Base-by-base conservation (phyloP, 495 filamentous ascomycete species). In the Penicillium bovifimosum region DNA sequence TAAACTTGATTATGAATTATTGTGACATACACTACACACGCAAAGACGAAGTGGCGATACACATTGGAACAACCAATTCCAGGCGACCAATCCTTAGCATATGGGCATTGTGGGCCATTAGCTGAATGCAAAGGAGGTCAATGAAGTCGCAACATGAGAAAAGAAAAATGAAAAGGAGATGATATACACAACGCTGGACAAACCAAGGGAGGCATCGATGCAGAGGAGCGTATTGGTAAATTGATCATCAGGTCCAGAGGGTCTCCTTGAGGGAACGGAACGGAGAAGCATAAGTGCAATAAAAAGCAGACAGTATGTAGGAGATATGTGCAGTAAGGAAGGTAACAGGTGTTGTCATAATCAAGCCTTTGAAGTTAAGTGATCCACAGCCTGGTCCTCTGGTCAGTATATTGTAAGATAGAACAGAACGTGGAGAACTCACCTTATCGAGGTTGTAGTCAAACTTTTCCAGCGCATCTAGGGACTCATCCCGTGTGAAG, bases 401-500 rank as follows among this genome's bases (percentile, higher is more conserved):
- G 47, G 38, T 54, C 20, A 56, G 40, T 52, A 9, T 14, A 7
- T 40, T 33, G 42, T 14, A 33, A 50, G 26, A 41, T 14, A 33
- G 48, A 32, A 41, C 27, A 26, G 4, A 14, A 41, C 38, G 33
- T 33, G 36, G 42, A 43, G 35, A 63, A 70, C 83, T 75, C 75
- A 96, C 93, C 84, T 90, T 87, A 66, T 95, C 90, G 62, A 96
- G 76, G 71, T 96, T 91, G 69, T 96, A 96, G 64, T 96, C 91
- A 69, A 85, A 93, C 68, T 90, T 91, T 76, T 96, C 93, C 64
- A 98, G 70, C 31, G 93, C 93, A 48, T 74, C 76, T 28, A 97
- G 74, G n/a, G 88, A 87, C 39, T 87, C 84, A 6, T 79, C 78
- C 36, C 93, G 76, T 24, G 85, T 76, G 68, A 93, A 98, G 3